Evolutionary conservation across 2,329 filamentous ascomycete genomes (phyloP), one percentile per base, ranked within the genome.

Genomic region (Dactylellina cionopaga): DNA sequence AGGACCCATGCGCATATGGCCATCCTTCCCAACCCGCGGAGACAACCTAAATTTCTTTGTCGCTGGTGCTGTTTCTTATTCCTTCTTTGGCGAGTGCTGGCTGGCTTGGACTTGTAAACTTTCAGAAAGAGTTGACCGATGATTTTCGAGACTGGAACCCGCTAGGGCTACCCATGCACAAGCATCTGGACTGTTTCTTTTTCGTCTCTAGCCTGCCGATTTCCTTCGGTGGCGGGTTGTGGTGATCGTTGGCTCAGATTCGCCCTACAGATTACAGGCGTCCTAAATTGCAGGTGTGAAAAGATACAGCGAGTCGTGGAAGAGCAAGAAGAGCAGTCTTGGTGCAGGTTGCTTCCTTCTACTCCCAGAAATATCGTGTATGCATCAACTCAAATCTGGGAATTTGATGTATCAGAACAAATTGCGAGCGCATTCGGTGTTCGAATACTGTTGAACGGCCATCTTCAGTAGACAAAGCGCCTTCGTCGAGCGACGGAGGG

Each of bases 131-230:
- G 59, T 41, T 58, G 54, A 27, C 39, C 39, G 37, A 58, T 22
- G 54, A 19, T 55, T 24, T 39, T 63, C 55, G 44, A 55, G 56
- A 63, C 51, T 56, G 56, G 65, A 70, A 70, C 49, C 29, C 19
- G 31, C 22, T 51, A 60, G 37, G 64, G 46, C n/a, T 15, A 44
- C 49, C 68, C 58, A 46, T 65, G 68, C 39, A 39, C 31, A 19
- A 29, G 22, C 52, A 54, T 54, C 58, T 65, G 43, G 54, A 59
- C 49, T 44, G 59, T 72, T 72, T 65, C 68, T 71, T 71, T 59
- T 72, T 70, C 47, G 51, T 33, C 59, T 43, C 37, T 64, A 62
- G 59, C 51, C 37, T 71, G 43, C 55, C 65, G 65, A 70, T 70
- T 70, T 63, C 19, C 41, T 49, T 70, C 33, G 46, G 27, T 25